phyloP scores from a whole-genome alignment of 768 basidiomycete species.

The Mycena capillaripes region DNA sequence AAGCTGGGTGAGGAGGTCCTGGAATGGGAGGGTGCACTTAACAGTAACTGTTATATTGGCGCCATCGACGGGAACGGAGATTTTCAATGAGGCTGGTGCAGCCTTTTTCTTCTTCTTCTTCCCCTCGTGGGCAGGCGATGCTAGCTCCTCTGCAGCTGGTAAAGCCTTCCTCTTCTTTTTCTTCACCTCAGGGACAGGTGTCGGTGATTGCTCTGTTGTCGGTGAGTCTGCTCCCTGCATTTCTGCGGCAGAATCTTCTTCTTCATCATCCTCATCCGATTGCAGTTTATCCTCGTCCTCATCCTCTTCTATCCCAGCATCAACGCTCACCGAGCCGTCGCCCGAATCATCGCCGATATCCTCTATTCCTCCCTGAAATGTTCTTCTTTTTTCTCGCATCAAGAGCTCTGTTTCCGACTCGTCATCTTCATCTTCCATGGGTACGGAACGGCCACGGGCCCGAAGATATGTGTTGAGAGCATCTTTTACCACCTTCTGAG shows the following conservation, averaged over 20 bases:
- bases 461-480: neutral
- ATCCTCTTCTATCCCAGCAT: neutral
- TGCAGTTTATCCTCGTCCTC: neutral
- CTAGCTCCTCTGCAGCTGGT: no score
- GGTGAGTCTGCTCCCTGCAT: neutral
- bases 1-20: neutral
- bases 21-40: neutral
- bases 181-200: neutral
- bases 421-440: neutral
- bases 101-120: neutral
- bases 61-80: constrained; percentile 9
- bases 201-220: no score
- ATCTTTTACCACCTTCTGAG: neutral
- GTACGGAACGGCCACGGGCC: neutral
- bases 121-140: neutral
- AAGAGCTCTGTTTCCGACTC: constrained; percentile 5
- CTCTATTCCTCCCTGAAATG: neutral
- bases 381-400: neutral
- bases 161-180: neutral
- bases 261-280: neutral
- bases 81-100: neutral
- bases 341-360: neutral
- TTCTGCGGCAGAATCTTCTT: neutral
- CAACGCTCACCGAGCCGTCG: neutral
- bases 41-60: neutral